Evolutionary conservation across 768 basidiomycete genomes (phyloP).

Genomic region (Auriscalpium vulgare): DNA sequence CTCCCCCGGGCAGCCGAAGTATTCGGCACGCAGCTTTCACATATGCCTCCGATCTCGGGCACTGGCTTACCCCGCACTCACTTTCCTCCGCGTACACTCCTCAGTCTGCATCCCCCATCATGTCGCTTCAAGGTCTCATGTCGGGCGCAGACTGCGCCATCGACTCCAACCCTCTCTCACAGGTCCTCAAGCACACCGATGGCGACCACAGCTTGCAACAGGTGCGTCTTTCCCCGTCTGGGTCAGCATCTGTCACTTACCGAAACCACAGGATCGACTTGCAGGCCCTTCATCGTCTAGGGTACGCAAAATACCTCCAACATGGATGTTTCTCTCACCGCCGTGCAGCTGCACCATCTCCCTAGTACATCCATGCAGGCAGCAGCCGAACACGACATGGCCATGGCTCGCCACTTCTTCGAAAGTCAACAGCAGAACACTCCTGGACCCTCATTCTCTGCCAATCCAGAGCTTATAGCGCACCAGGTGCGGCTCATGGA

Average conservation of each 20-base stretch:
- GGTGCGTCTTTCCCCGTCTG: constrained; percentile 32
- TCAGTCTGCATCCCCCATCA: constrained; percentile 20
- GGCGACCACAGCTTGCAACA: constrained; percentile 84
- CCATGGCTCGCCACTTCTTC: constrained; percentile 78
- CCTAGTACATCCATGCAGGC: constrained; percentile 45
- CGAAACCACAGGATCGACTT: constrained; percentile 52
- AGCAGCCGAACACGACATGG: constrained; percentile 57
- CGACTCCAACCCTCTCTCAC: constrained; percentile 77
- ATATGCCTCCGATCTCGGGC: background rate
- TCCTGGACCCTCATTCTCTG: constrained; percentile 26
- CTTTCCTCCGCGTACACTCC: constrained; percentile 8
- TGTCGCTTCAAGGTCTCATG: constrained; percentile 74
- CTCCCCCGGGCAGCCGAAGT: too few relatives aligned
- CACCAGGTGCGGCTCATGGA: constrained; percentile 24
- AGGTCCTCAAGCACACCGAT: constrained; percentile 85
- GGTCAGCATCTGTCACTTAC: background rate
- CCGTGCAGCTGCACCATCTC: constrained; percentile 61
- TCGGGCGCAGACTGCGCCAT: constrained; percentile 88
- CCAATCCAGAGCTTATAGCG: constrained; percentile 25
- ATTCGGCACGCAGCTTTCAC: too few relatives aligned
- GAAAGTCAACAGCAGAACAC: constrained; percentile 33
- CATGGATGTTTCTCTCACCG: background rate
- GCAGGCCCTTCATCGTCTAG: constrained; percentile 66
- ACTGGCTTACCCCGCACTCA: background rate
- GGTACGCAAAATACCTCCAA: constrained; percentile 30